These are phyloP conservation scores for Murraya koenigii DNA, from an alignment of 345 rosid genomes.

Conservation along the genomic window DNA sequence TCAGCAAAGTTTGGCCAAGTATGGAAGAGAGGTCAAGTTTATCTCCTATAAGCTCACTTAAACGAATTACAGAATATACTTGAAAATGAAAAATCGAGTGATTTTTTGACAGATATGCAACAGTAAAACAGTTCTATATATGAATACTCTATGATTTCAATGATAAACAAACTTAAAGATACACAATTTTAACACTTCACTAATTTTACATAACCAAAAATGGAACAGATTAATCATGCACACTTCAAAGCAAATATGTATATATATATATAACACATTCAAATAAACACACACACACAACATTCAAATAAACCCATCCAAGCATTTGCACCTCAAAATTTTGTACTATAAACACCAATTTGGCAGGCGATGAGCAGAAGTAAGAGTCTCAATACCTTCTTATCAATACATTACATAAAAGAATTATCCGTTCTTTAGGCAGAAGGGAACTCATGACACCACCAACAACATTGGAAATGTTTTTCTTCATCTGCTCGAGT, in stretches of 20 bases:
- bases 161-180: not conserved
- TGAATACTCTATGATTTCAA: not conserved
- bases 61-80: not conserved
- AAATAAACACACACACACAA: not conserved
- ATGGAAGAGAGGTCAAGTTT: not conserved
- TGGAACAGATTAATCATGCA: not conserved
- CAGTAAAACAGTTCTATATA: not conserved
- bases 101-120: not conserved
- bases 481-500: conserved; percentile 80
- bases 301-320: not conserved
- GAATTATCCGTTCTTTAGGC: conserved; percentile 73
- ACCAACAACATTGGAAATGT: conserved; percentile 61
- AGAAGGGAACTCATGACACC: conserved; percentile 74
- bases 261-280: too few species aligned
- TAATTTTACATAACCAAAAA: not conserved
- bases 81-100: not conserved
- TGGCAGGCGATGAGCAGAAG: not conserved
- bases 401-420: conserved; percentile 80
- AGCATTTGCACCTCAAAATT: not conserved
- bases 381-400: conserved; percentile 58
- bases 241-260: not conserved
- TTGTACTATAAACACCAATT: not conserved
- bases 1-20: not conserved
- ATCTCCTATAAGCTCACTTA: not conserved
- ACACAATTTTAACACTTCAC: not conserved